Evolutionary conservation across 768 basidiomycete species (phyloP).

Genomic region (Leccinum variicolor): DNA sequence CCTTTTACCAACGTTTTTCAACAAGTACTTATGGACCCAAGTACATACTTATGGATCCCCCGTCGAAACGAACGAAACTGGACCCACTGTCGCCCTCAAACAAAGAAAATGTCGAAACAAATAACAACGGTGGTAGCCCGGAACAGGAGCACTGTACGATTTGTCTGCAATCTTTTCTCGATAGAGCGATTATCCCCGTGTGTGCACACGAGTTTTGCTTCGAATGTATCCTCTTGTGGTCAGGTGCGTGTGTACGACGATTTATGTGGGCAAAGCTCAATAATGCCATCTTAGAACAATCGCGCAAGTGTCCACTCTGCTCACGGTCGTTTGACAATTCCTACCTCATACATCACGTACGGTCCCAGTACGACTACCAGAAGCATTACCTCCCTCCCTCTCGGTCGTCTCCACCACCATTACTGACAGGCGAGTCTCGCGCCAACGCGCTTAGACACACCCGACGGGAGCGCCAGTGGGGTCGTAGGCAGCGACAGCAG

Average conservation of each 20-base stretch:
- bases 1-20: background rate
- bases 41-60: background rate
- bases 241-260: conserved; percentile 46
- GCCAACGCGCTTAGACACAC: conserved; percentile 29
- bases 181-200: conserved; percentile 76
- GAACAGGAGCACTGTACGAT: conserved; percentile 66
- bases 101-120: background rate
- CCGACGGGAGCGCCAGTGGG: conserved; percentile 51
- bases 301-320: conserved; percentile 75
- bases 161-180: conserved; percentile 73
- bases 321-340: conserved; percentile 58
- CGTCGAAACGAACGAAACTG: conserved; percentile 40
- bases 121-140: background rate
- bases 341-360: conserved; percentile 76
- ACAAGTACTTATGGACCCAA: background rate
- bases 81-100: conserved; percentile 15
- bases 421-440: conserved; percentile 28
- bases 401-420: conserved; percentile 45
- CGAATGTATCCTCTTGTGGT: conserved; percentile 85
- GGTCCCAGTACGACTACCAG: conserved; percentile 76
- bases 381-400: conserved; percentile 75
- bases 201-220: conserved; percentile 96
- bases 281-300: conserved; percentile 51
- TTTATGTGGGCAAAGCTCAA: background rate
- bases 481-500: conserved; percentile 46